A percentile compares a stretch with the other conserved stretches of the same genome.
Evolutionary conservation across 2,329 filamentous ascomycete species (phyloP).

Genomic region (Diplocarpon rosae): DNA sequence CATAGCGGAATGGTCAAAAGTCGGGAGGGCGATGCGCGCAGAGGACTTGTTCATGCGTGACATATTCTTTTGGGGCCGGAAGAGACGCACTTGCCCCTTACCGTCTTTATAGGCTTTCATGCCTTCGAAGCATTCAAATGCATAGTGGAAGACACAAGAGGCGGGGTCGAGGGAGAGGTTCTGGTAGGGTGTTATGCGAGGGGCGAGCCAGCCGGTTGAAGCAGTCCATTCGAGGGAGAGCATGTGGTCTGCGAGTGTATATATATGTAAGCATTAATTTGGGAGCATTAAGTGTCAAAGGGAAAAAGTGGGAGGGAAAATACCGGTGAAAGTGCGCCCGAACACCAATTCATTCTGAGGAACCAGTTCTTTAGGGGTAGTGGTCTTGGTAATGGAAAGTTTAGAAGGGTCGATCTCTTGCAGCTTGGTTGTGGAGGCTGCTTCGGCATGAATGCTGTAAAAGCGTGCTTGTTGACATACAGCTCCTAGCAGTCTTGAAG

Average conservation of each 20-base stretch:
- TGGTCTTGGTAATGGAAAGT: conserved; percentile 64
- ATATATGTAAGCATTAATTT: background rate
- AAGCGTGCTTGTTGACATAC: conserved; percentile 27
- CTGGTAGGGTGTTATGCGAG: conserved; percentile 85
- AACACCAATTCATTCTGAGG: conserved; percentile 80
- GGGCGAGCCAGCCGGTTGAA: conserved; percentile 59
- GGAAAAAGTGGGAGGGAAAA: background rate
- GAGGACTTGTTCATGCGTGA: conserved; percentile 83
- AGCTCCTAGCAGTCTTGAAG: conserved; percentile 27
- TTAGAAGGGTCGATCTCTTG: conserved; percentile 66
- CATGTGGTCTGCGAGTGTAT: conserved; percentile 69
- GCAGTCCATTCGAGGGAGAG: conserved; percentile 89
- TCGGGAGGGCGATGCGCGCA: conserved; percentile 84
- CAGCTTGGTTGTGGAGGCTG: conserved; percentile 33
- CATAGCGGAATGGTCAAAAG: conserved; percentile 62
- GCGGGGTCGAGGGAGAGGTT: conserved; percentile 94
- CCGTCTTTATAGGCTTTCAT: conserved; percentile 98
- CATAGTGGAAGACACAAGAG: conserved; percentile 97
- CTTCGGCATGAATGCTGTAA: conserved; percentile 39
- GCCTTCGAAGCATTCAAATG: conserved; percentile 95
- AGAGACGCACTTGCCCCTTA: conserved; percentile 67
- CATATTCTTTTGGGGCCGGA: conserved; percentile 96
- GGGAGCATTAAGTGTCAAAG: background rate
- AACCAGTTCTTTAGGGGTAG: conserved; percentile 60
- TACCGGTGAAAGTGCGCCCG: conserved; percentile 82